Evolutionary conservation across 2,329 filamentous ascomycete species (phyloP), one percentile per base, ranked within the genome.

Genomic region (Xylariaceae sp.): DNA sequence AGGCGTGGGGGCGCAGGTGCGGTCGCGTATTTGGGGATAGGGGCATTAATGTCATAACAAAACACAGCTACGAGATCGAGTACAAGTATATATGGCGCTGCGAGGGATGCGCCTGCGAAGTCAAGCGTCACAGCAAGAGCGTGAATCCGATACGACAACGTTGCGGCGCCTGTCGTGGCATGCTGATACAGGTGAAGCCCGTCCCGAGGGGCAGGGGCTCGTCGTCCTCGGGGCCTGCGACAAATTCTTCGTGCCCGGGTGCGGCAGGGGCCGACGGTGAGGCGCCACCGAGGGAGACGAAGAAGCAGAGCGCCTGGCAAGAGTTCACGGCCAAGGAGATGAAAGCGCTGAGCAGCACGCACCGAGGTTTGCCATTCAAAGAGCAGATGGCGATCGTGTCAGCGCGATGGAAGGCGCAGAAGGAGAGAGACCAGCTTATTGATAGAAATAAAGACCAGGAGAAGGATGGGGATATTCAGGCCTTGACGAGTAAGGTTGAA

Each of bases 61-160:
- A 87, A 59, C 91, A 98, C 64, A 78, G 72, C 24, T 98, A 96
- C 62, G 78, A 83, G 37, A 97, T 97, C 56, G 85, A 90, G 53
- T 95, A 88, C 69, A 94, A 91, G 67, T 98, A 91, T 60, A 67
- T 90, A 16, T 97, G 93, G 91, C 71, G 76, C 32, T 97, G 91
- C 60, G 67, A 53, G 15, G 67, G 58, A 3, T 97, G 93, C 59
- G 75, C 70, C 0, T 66, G 76, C 24, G 83, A 87, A 60, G 94
- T 86, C 62, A 87, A 89, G 57, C 74, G 91, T 4, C 91, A 97
- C 63, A 89, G 84, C 13, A 88, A 85, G 65, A 93, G 87, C 59
- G 87, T 97, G 51, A 81, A 96, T 61, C 74, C 84, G 0, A 59
- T 60, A 22, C 76, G 79, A 36, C 83, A 89, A 53, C 76, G 79